Conservation (phyloP, 2,329 filamentous ascomycete genomes). For the Pseudopithomyces maydicus region DNA sequence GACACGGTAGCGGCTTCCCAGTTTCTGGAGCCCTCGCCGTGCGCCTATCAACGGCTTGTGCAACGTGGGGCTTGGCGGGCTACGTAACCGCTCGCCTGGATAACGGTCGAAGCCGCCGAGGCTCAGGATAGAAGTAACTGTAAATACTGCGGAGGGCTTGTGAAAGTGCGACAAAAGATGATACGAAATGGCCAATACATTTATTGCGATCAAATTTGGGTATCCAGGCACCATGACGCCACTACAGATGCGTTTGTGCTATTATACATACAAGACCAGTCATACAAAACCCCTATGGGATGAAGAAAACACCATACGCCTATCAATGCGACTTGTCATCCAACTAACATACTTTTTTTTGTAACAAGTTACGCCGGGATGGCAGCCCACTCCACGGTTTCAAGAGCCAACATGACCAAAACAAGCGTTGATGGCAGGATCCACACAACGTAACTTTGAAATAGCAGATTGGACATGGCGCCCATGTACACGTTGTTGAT, state of each 20-base stretch:
- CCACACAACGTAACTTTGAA: slow-evolving; percentile 97
- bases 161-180: background rate
- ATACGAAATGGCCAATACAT: background rate
- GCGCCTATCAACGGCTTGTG: slow-evolving; percentile 7
- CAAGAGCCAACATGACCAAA: slow-evolving; percentile 87
- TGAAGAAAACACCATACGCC: slow-evolving; percentile 1
- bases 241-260: background rate
- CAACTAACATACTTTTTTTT: too few relatives aligned
- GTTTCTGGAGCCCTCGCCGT: slow-evolving; percentile 5
- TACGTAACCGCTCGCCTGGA: slow-evolving; percentile 6
- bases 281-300: background rate
- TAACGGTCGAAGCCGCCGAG: background rate
- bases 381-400: slow-evolving; percentile 89
- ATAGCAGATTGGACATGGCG: slow-evolving; percentile 89
- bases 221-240: slow-evolving; percentile 1
- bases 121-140: background rate
- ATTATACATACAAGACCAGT: background rate
- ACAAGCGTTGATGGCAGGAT: slow-evolving; percentile 92
- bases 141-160: background rate
- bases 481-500: slow-evolving; percentile 96
- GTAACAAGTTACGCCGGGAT: background rate
- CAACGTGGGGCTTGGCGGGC: slow-evolving; percentile 1
- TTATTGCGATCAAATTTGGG: background rate
- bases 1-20: slow-evolving; percentile 1
- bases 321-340: background rate